phyloP scores from a whole-genome alignment of 179 eudicot species.

The Silene coronaria region DNA sequence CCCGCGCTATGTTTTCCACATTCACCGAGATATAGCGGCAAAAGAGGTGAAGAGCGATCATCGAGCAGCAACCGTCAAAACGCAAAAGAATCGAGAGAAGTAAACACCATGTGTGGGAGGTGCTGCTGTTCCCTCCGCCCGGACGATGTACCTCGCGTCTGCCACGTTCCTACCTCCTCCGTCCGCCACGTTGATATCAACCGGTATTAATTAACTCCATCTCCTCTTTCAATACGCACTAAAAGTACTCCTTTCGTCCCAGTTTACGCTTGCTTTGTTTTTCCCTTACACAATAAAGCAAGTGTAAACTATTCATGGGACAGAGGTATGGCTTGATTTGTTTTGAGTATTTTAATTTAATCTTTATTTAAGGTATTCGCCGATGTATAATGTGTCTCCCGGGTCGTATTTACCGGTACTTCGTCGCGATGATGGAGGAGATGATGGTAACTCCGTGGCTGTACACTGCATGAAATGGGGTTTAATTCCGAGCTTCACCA shows the following conservation, averaged over 20 bases:
- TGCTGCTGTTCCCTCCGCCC: conserved; percentile 65
- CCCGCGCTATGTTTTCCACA: no score
- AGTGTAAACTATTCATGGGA: no score
- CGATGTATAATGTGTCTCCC: conserved; percentile 69
- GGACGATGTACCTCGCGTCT: conserved; percentile 57
- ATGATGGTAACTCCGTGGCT: conserved; percentile 40
- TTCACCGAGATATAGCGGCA: no score
- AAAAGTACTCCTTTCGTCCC: no score
- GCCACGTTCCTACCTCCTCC: conserved; percentile 39
- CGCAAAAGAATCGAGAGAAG: conserved; percentile 8
- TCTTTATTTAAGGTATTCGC: conserved; percentile 45
- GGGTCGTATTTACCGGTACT: conserved; percentile 74
- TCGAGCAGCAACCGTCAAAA: neutral
- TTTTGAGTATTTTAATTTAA: neutral
- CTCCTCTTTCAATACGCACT: no score
- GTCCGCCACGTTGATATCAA: conserved; percentile 48
- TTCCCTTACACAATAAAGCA: no score
- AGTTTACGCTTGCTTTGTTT: no score
- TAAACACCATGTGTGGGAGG: conserved; percentile 63
- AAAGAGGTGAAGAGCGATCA: no score
- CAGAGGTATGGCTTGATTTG: no score
- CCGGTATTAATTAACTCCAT: conserved; percentile 37
- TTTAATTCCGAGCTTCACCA: conserved; percentile 48
- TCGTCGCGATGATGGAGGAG: conserved; percentile 56
- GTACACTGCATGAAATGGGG: conserved; percentile 98